A percentile compares a stretch with the other conserved stretches of the same genome.
Conservation (phyloP, 352 stramenopile species). For the Globisporangium radiosum region DNA sequence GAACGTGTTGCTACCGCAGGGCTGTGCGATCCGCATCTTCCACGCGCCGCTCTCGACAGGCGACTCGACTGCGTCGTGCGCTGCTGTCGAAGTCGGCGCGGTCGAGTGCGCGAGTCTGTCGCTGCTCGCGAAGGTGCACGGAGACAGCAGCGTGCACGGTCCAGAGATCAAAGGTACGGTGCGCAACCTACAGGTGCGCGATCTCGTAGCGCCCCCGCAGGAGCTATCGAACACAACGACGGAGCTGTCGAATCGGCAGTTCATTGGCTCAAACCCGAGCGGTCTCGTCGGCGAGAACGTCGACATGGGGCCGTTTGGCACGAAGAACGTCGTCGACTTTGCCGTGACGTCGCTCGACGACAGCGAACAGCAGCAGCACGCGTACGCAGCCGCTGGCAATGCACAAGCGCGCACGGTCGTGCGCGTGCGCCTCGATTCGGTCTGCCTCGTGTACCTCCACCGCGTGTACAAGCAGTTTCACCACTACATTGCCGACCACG, state of each 20-base stretch:
- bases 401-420: constrained; percentile 19
- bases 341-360: constrained; percentile 15
- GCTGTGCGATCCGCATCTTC: constrained; percentile 32
- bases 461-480: constrained; percentile 85
- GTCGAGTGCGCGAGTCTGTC: constrained; percentile 17
- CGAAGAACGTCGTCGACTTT: constrained; percentile 73
- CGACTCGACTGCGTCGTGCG: not conserved
- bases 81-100: constrained; percentile 11
- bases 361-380: not conserved
- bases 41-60: constrained; percentile 23
- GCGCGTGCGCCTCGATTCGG: constrained; percentile 64
- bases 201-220: constrained; percentile 43
- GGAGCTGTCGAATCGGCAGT: constrained; percentile 55
- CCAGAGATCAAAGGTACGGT: constrained; percentile 54
- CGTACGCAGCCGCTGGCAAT: not conserved
- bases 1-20: constrained; percentile 23
- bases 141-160: not conserved
- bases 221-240: constrained; percentile 18
- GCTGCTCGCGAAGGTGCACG: constrained; percentile 8
- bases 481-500: constrained; percentile 63
- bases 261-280: constrained; percentile 57
- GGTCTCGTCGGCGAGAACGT: constrained; percentile 26
- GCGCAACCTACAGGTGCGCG: constrained; percentile 63
- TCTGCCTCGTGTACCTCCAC: constrained; percentile 79
- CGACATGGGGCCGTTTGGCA: constrained; percentile 38